Base-by-base conservation (phyloP, 2,329 filamentous ascomycete genomes). In the Teratosphaeria gauchensis region DNA sequence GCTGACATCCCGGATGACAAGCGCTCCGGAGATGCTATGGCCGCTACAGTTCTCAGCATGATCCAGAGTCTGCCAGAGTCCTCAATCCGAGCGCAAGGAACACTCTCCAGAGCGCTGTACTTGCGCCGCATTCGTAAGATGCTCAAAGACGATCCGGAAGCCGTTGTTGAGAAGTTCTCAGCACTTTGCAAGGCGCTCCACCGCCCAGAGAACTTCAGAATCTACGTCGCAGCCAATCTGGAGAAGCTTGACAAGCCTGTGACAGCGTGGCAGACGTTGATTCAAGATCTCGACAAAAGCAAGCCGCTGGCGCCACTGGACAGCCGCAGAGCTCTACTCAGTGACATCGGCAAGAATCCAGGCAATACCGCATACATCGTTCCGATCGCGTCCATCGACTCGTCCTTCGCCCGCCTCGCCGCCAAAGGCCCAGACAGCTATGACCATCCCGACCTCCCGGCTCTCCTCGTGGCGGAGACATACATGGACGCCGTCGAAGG, bases 401-500 rank as follows among this genome's bases (percentile, higher is more conserved):
- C 89, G 51, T 96, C 92, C 1, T 97, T 90, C 75, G 87, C 87
- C 28, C 83, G 92, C 60, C 85, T 89, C 66, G 88, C 88, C 11
- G 81, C 87, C 1, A 82, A 82, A 51, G 92, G 92, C 5, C 83
- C 92, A 16, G 81, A 83, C 28, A 89, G 87, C 0, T 92, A 88
- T 69, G 80, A 82, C 3, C 87, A 96, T 68, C 86, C 91, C 0
- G 82, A 84, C 16, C 79, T 97, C 1, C 91, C 94, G 0, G 86
- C 92, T 1, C 81, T 96, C 56, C 84, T 95, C 72, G 92, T 99
- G 7, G 91, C 92, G 0, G 84, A 91, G 55, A 86, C 91, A 21
- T 97, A 96, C 71, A 86, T 99, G 61, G 92, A 96, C 70, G 86
- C 91, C 0, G 88, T 95, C 19, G 94, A 99, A 74, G 94, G 94